These are phyloP conservation scores for Nyssa sinensis DNA, from an alignment of 148 eudicot genomes.

Conservation along the genomic window DNA sequence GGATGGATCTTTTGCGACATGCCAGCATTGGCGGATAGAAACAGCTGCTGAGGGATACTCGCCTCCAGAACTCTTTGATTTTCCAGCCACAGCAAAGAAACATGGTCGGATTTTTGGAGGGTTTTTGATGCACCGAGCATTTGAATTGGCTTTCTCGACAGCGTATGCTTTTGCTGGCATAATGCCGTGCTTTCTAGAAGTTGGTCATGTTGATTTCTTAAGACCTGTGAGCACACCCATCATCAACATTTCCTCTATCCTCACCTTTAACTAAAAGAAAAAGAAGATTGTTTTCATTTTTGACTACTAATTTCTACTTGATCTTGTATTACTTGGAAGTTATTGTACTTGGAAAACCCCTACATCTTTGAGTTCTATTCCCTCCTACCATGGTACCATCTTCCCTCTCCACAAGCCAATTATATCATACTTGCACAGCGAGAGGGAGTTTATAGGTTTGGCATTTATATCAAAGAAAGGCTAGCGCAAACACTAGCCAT, in stretches of 20 bases:
- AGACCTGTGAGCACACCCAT: conserved; percentile 68
- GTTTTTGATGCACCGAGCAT: conserved; percentile 94
- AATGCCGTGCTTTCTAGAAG: conserved; percentile 85
- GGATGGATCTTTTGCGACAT: conserved; percentile 95
- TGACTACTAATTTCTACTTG: neutral
- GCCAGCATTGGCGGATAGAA: conserved; percentile 98
- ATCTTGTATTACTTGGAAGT: neutral
- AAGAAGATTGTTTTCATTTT: neutral
- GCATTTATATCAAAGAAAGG: neutral
- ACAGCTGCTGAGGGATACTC: conserved; percentile 86
- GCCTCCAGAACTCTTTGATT: conserved; percentile 82
- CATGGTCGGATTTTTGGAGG: conserved; percentile 97
- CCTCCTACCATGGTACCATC: neutral
- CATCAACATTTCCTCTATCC: neutral
- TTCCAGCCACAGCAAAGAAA: conserved; percentile 99
- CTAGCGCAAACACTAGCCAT: neutral
- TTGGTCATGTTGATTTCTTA: conserved; percentile 93
- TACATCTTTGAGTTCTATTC: neutral
- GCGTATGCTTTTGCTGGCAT: conserved; percentile 89
- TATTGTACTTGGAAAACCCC: neutral
- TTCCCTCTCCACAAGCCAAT: neutral
- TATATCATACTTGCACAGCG: neutral
- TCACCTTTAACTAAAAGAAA: neutral
- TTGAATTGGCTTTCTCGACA: conserved; percentile 88
- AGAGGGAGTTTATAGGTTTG: neutral